Conservation (phyloP, 495 filamentous ascomycete genomes). For the Podospora anserina region DNA sequence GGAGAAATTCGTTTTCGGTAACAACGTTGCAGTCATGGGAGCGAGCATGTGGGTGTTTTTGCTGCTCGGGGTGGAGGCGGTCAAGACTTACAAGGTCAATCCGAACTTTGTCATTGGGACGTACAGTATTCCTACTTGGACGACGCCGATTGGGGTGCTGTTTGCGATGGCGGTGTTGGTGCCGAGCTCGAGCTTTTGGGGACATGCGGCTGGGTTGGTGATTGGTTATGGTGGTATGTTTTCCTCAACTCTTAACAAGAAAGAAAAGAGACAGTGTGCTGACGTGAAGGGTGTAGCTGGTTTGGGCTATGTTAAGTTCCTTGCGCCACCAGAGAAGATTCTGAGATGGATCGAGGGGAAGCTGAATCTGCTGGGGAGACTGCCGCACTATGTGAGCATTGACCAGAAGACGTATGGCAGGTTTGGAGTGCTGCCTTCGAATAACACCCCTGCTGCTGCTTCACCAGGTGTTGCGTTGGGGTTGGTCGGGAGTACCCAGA, state of each 20-base stretch:
- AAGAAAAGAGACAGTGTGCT: conserved; percentile 1
- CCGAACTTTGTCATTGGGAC: conserved; percentile 72
- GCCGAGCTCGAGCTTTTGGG: conserved; percentile 77
- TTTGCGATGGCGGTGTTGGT: conserved; percentile 68
- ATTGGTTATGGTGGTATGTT: conserved; percentile 82
- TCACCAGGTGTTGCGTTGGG: conserved; percentile 45
- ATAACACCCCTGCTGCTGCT: conserved; percentile 35
- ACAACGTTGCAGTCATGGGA: conserved; percentile 70
- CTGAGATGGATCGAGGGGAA: conserved; percentile 82
- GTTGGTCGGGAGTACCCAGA: conserved; percentile 59
- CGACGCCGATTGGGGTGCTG: conserved; percentile 72
- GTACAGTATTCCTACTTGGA: conserved; percentile 86
- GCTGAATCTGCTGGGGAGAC: conserved; percentile 71
- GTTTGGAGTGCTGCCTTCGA: conserved; percentile 78
- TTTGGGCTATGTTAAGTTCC: conserved; percentile 76
- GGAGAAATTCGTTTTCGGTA: conserved; percentile 62
- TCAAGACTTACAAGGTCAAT: conserved; percentile 70
- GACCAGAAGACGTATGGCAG: conserved; percentile 97
- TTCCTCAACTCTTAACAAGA: too few relatives aligned
- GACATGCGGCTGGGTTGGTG: conserved; percentile 75
- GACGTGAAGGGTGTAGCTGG: conserved; percentile 53
- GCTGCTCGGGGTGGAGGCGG: conserved; percentile 75
- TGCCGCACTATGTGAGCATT: conserved; percentile 86
- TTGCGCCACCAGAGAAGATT: conserved; percentile 77
- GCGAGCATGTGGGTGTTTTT: conserved; percentile 89